Percentiles rank a stretch among this genome's conserved stretches.
Evolutionary conservation across 306 rosid species (phyloP).

Genomic region (Trichosanthes truncata): DNA sequence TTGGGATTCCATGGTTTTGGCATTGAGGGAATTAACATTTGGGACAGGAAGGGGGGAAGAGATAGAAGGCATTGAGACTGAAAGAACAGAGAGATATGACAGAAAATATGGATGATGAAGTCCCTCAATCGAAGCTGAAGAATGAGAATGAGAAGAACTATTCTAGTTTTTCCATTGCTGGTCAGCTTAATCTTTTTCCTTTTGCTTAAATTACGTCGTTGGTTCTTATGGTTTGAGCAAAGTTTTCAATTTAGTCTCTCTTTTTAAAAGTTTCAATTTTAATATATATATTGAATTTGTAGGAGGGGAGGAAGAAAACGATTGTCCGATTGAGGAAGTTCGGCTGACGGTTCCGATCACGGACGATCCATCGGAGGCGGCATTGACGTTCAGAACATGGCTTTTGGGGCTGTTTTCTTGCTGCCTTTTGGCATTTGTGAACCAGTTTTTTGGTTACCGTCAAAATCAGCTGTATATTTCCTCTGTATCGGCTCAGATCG

Average conservation of each 20-base stretch:
- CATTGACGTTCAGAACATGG: conserved; percentile 32
- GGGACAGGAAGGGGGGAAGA: no score
- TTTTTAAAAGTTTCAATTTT: no score
- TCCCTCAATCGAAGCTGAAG: not conserved
- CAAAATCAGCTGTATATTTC: conserved; percentile 15
- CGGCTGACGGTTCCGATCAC: conserved; percentile 28
- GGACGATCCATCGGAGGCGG: conserved; percentile 23
- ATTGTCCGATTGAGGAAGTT: conserved; percentile 28
- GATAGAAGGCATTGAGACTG: not conserved
- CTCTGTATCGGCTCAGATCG: conserved; percentile 22
- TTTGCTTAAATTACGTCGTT: not conserved
- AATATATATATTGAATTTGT: no score
- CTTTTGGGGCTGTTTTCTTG: conserved; percentile 17
- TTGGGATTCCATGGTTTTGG: not conserved
- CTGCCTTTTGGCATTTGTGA: conserved; percentile 16
- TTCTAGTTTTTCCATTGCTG: not conserved
- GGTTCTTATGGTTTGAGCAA: no score
- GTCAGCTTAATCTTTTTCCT: not conserved
- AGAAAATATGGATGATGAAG: not conserved
- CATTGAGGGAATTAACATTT: not conserved
- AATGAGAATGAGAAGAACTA: not conserved
- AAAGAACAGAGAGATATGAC: not conserved
- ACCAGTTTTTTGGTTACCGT: conserved; percentile 27
- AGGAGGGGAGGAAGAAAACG: conserved; percentile 19
- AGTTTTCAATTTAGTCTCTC: no score